Conservation (phyloP, 1,139 yeast genomes). For the Casaregolazyma suthepensis region DNA sequence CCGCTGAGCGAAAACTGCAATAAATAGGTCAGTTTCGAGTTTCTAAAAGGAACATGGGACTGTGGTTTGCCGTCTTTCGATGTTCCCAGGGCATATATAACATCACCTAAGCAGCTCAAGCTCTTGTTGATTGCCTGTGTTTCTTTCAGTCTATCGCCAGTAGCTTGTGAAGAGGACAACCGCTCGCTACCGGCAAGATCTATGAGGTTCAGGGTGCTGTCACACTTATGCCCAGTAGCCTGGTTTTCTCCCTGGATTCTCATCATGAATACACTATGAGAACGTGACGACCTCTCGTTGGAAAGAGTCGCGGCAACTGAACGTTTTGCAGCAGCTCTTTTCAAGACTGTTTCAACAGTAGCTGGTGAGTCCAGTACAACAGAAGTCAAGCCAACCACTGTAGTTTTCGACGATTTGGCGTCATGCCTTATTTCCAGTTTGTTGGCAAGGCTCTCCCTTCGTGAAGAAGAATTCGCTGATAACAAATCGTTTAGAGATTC, state of each 20-base stretch:
- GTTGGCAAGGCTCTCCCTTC: slow-evolving; percentile 10
- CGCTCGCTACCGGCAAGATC: slow-evolving; percentile 92
- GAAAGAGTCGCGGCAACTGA: slow-evolving; percentile 79
- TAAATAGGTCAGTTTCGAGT: slow-evolving; percentile 65
- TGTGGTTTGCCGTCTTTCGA: slow-evolving; percentile 2
- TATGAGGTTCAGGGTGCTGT: slow-evolving; percentile 66
- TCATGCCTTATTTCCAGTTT: slow-evolving; percentile 77
- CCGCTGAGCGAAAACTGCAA: slow-evolving; percentile 83
- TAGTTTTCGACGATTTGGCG: slow-evolving; percentile 44
- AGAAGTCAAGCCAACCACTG: slow-evolving; percentile 53
- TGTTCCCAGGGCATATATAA: slow-evolving; percentile 60
- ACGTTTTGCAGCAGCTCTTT: slow-evolving; percentile 48
- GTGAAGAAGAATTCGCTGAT: not conserved
- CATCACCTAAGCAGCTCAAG: slow-evolving; percentile 84
- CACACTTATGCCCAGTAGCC: slow-evolving; percentile 43
- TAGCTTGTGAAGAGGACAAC: slow-evolving; percentile 56
- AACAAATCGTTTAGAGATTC: slow-evolving; percentile 72
- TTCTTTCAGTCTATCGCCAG: slow-evolving; percentile 77
- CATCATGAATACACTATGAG: slow-evolving; percentile 69
- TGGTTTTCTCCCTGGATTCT: slow-evolving; percentile 51
- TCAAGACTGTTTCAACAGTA: slow-evolving; percentile 48
- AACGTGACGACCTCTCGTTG: slow-evolving; percentile 72
- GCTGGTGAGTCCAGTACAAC: slow-evolving; percentile 43
- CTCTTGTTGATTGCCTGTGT: slow-evolving; percentile 90
- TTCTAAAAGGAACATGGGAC: slow-evolving; percentile 50